phyloP scores from a whole-genome alignment of 495 filamentous ascomycete species.

The Aspergillus sparsus region DNA sequence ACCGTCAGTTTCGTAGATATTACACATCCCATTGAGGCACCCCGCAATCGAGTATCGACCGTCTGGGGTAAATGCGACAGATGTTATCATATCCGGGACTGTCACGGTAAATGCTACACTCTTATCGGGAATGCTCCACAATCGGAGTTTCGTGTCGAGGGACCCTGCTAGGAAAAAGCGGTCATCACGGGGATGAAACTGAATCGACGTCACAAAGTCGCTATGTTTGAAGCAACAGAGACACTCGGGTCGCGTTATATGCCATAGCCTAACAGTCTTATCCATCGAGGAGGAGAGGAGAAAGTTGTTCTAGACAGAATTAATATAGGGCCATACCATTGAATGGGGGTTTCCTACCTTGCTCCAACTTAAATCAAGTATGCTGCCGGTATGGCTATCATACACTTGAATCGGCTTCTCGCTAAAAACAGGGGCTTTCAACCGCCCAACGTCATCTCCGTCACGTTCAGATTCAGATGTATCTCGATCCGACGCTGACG shows the following conservation, averaged over 20 bases:
- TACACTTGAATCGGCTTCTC: constrained; percentile 76
- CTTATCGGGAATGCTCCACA: constrained; percentile 99
- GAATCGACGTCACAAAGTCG: constrained; percentile 92
- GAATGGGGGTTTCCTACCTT: constrained; percentile 56
- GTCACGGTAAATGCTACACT: constrained; percentile 84
- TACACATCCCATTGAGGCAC: constrained; percentile 78
- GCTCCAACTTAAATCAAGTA: constrained; percentile 94
- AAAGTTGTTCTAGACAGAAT: constrained; percentile 75
- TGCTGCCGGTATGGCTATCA: constrained; percentile 79
- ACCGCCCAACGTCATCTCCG: constrained; percentile 50
- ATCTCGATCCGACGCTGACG: constrained; percentile 75
- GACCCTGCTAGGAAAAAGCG: constrained; percentile 96
- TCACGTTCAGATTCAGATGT: constrained; percentile 71
- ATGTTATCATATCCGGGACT: constrained; percentile 86
- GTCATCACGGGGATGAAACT: constrained; percentile 93
- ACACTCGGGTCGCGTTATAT: constrained; percentile 80
- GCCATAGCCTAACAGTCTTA: constrained; percentile 96
- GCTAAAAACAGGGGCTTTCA: constrained; percentile 92
- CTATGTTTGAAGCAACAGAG: constrained; percentile 95
- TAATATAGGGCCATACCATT: background rate
- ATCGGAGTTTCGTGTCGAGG: constrained; percentile 82
- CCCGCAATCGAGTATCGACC: constrained; percentile 89
- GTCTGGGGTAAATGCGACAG: constrained; percentile 91
- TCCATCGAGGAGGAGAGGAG: constrained; percentile 97
- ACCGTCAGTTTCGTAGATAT: constrained; percentile 94